Conservation (phyloP, 768 basidiomycete species). For the Mycena amicta region DNA sequence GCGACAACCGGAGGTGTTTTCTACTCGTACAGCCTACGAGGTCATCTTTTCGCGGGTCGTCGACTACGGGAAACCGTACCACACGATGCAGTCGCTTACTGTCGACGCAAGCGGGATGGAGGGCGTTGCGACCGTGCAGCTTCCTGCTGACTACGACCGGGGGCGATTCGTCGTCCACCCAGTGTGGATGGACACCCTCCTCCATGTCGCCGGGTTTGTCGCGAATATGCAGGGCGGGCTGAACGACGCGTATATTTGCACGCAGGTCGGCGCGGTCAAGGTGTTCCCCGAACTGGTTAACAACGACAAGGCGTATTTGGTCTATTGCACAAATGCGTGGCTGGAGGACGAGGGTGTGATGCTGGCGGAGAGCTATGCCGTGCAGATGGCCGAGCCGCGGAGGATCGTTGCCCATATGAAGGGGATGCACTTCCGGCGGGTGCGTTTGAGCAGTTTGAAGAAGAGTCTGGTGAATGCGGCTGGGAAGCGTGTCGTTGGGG, state of each 20-base stretch:
- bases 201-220: conserved; percentile 73
- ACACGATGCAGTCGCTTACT: conserved; percentile 56
- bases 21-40: conserved; percentile 60
- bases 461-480: conserved; percentile 43
- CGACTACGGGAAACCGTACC: conserved; percentile 60
- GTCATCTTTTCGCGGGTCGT: conserved; percentile 72
- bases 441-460: conserved; percentile 53
- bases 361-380: conserved; percentile 53
- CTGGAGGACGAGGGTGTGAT: conserved; percentile 47
- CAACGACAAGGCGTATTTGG: conserved; percentile 42
- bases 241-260: conserved; percentile 67
- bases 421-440: conserved; percentile 60
- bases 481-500: conserved; percentile 3
- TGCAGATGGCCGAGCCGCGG: conserved; percentile 38
- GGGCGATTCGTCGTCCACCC: conserved; percentile 49
- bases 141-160: conserved; percentile 37
- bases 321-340: conserved; percentile 54
- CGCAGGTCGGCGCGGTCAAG: conserved; percentile 50
- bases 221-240: conserved; percentile 56
- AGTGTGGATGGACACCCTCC: conserved; percentile 65
- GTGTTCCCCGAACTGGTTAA: conserved; percentile 47
- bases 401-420: conserved; percentile 58
- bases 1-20: conserved; percentile 48
- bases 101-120: conserved; percentile 50
- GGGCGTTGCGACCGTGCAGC: conserved; percentile 51